Conservation (phyloP, 371 early-diverging fungal species). For the Apophysomyces sp. region DNA sequence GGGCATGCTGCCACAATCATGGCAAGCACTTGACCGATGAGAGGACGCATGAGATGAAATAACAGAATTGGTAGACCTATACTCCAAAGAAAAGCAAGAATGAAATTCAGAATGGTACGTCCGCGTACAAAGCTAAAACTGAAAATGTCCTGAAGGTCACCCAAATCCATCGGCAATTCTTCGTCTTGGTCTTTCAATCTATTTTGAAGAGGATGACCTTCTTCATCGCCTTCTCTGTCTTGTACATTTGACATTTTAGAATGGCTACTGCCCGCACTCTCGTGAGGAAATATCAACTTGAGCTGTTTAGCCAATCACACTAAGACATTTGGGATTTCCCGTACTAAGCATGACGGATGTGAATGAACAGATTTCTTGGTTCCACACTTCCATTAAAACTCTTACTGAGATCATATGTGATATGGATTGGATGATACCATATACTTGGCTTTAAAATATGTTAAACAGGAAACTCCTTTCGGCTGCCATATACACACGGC, state of each 20-base stretch:
- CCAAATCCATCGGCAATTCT: constrained; percentile 31
- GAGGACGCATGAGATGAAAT: constrained; percentile 27
- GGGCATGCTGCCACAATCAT: constrained; percentile 40
- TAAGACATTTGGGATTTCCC: no score
- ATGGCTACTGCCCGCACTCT: no score
- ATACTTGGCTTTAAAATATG: no score
- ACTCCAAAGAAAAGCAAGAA: constrained; percentile 38
- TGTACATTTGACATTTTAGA: background rate
- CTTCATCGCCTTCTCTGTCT: background rate
- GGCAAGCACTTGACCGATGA: constrained; percentile 34
- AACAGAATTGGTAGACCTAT: constrained; percentile 39
- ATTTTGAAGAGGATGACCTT: background rate
- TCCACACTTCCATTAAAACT: no score
- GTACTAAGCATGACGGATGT: no score
- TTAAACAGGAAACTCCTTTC: no score
- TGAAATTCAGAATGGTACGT: constrained; percentile 29
- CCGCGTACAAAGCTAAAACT: constrained; percentile 34
- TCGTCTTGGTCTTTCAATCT: constrained; percentile 21
- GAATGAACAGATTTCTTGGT: no score
- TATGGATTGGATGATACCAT: no score
- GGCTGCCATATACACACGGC: no score
- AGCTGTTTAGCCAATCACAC: no score
- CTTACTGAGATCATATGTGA: no score
- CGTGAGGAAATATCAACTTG: no score
- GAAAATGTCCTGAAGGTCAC: constrained; percentile 32